Percentiles rank a stretch among this genome's conserved stretches.
Evolutionary conservation across 805 yeast species (phyloP).

Genomic region (Yarrowia divulgata): DNA sequence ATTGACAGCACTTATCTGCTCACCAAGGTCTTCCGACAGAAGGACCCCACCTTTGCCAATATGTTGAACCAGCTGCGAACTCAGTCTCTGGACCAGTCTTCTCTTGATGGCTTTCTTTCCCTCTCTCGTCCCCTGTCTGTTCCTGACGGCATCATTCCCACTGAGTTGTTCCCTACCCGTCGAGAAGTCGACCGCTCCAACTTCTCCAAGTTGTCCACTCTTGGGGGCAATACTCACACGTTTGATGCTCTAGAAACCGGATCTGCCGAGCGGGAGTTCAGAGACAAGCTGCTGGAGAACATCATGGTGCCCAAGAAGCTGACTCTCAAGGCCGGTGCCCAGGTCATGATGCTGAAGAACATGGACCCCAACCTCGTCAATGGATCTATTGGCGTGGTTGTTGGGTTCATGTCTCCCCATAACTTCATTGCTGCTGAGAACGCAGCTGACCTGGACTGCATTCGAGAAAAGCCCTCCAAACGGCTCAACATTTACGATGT

Average conservation of each 20-base stretch:
- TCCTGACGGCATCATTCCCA: slow-evolving; percentile 82
- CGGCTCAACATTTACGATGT: slow-evolving; percentile 4
- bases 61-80: slow-evolving; percentile 82
- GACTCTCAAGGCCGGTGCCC: slow-evolving; percentile 81
- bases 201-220: slow-evolving; percentile 55
- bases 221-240: slow-evolving; percentile 57
- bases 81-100: slow-evolving; percentile 64
- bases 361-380: slow-evolving; percentile 79
- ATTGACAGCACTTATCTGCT: slow-evolving; percentile 72
- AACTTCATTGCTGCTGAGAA: slow-evolving; percentile 42
- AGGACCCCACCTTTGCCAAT: slow-evolving; percentile 73
- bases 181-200: slow-evolving; percentile 85
- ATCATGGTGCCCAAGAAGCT: slow-evolving; percentile 75
- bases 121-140: slow-evolving; percentile 53
- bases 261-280: slow-evolving; percentile 43
- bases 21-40: slow-evolving; percentile 85
- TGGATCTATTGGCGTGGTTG: slow-evolving; percentile 85
- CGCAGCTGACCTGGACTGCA: slow-evolving; percentile 14
- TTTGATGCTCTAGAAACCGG: slow-evolving; percentile 59
- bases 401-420: slow-evolving; percentile 57
- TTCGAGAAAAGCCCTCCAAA: neutral
- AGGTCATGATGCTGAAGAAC: slow-evolving; percentile 92
- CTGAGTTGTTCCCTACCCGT: slow-evolving; percentile 88
- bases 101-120: slow-evolving; percentile 57
- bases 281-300: slow-evolving; percentile 57